Base-by-base conservation (phyloP, 1,139 yeast genomes). In the Taphrina confusa region DNA sequence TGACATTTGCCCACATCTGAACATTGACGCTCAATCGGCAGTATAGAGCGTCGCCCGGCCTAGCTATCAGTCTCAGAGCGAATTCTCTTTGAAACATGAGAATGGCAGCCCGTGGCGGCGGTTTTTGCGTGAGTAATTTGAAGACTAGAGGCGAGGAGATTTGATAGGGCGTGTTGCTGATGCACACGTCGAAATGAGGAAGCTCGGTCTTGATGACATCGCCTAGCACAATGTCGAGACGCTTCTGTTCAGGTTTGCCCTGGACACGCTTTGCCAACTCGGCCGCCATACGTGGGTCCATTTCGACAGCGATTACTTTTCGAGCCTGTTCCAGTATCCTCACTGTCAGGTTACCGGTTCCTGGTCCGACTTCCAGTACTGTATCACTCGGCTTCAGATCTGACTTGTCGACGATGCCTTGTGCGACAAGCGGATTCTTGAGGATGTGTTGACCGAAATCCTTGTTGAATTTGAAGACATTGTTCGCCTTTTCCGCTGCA, bases 211-310 rank as follows among this genome's bases (percentile, higher is more conserved):
- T 92, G 82, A 94, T 92, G 72, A 91, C 91, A 74, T 92, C 99
- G 22, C 98, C 98, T 62, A 94, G 78, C 70, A 92, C 75, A 62
- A 92, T 89, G 66, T 92, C 98, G 61, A 92, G 78, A 72, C 90
- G 89, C 74, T 88, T 89, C 72, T 91, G 95, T 62, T 82, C 86
- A 1, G 97, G 94, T 30, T 95, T 91, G 12, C 97, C 97, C 70
- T 90, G 97, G 25, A 94, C 97, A 77, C 99, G 85, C 73, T 92
- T 92, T 20, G 97, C 89, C 69, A 92, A 79, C 73, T 92, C 99
- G 0, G 97, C 97, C 2, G 97, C 98, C 99, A 92, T 92, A 75
- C 97, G 80, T 23, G 99, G 97, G 74, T 92, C 99, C 92, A 91
- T 91, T 76, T 92, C 99, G 58, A 88, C 95, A 0, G 98, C 98